phyloP scores from a whole-genome alignment of 1,139 yeast species.

The Waltiozyma sp. region DNA sequence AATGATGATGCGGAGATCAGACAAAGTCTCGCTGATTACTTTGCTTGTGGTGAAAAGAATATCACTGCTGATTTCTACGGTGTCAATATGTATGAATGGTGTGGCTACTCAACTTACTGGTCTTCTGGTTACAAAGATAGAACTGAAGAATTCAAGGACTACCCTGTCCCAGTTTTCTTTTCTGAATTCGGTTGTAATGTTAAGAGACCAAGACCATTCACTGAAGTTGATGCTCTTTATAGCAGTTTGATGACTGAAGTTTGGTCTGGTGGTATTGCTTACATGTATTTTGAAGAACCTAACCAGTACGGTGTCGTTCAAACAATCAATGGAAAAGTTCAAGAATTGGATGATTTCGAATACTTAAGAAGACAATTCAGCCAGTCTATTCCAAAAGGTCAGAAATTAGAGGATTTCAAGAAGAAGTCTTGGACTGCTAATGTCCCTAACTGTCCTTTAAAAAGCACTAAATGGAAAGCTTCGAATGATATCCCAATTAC shows the following conservation, averaged over 20 bases:
- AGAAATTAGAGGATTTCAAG: constrained; percentile 14
- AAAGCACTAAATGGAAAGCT: constrained; percentile 30
- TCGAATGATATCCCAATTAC: constrained; percentile 37
- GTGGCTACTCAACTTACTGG: constrained; percentile 48
- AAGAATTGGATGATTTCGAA: constrained; percentile 33
- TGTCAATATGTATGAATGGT: constrained; percentile 57
- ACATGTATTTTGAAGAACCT: constrained; percentile 79
- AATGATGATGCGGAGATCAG: constrained; percentile 48
- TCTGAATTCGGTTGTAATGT: constrained; percentile 54
- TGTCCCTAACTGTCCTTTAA: constrained; percentile 21
- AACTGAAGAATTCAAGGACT: constrained; percentile 34
- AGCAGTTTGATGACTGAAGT: constrained; percentile 58
- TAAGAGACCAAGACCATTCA: constrained; percentile 45
- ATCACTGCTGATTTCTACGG: constrained; percentile 42
- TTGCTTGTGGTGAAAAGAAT: constrained; percentile 31
- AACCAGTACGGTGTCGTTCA: constrained; percentile 74
- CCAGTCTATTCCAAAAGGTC: constrained; percentile 26
- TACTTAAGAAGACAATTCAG: constrained; percentile 23
- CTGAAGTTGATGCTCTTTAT: constrained; percentile 57
- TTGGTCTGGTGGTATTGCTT: constrained; percentile 90
- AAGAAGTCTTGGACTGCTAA: not conserved
- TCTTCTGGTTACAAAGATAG: constrained; percentile 48
- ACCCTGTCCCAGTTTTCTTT: constrained; percentile 46
- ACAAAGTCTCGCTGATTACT: constrained; percentile 34
- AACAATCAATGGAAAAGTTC: constrained; percentile 34